Conservation (phyloP, 768 basidiomycete species). For the Asterophora lycoperdoides region DNA sequence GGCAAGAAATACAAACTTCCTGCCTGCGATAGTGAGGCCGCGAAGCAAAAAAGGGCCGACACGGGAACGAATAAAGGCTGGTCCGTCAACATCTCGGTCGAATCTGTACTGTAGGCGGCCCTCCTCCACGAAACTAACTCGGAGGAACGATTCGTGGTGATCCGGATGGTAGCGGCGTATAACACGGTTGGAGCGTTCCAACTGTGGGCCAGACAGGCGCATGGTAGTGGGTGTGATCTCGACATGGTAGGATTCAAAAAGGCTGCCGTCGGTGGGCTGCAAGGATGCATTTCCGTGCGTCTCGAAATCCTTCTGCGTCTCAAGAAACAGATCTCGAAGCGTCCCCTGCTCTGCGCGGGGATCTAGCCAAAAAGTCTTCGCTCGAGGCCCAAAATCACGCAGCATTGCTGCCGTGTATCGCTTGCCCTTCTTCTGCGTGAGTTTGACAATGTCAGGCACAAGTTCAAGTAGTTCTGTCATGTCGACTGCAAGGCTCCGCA, state of each 20-base stretch:
- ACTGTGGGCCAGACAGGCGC: slow-evolving; percentile 48
- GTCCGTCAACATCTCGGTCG: slow-evolving; percentile 53
- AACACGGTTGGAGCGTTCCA: slow-evolving; percentile 59
- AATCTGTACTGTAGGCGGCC: slow-evolving; percentile 47
- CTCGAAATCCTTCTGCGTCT: slow-evolving; percentile 23
- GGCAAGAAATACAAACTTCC: slow-evolving; percentile 58
- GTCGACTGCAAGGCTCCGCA: slow-evolving; percentile 41
- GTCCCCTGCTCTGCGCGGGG: slow-evolving; percentile 13
- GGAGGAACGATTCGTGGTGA: slow-evolving; percentile 52
- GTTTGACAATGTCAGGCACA: slow-evolving; percentile 27
- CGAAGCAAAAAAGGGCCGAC: slow-evolving; percentile 41
- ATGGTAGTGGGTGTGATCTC: slow-evolving; percentile 53
- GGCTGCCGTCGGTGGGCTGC: slow-evolving; percentile 28
- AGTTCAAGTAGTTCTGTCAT: slow-evolving; percentile 46
- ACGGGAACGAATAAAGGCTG: slow-evolving; percentile 42
- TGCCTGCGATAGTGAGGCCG: slow-evolving; percentile 52
- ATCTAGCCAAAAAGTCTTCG: slow-evolving; percentile 22
- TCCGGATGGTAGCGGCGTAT: slow-evolving; percentile 45
- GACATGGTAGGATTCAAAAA: slow-evolving; percentile 44
- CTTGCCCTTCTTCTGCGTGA: slow-evolving; percentile 28
- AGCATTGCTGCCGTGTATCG: slow-evolving; percentile 38
- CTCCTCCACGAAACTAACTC: slow-evolving; percentile 64
- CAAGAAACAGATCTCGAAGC: slow-evolving; percentile 29
- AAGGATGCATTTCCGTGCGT: slow-evolving; percentile 15
- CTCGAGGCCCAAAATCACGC: slow-evolving; percentile 30